These are phyloP conservation scores for Pseudognaphalium luteoalbum DNA, from an alignment of 129 eudicot genomes.

Conservation along the genomic window DNA sequence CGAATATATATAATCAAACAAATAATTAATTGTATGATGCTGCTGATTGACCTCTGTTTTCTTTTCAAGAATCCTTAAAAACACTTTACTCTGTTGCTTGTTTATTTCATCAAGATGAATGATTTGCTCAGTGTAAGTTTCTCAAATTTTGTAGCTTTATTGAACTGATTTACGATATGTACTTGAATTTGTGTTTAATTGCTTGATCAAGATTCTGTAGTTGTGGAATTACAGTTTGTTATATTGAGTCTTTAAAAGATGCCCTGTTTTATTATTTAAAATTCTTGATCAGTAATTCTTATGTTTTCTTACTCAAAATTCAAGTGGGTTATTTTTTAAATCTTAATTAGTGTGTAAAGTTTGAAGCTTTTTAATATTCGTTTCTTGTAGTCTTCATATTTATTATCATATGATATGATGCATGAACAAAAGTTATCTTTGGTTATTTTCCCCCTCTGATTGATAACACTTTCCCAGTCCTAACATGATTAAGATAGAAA, in stretches of 20 bases:
- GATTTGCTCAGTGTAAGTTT: constrained; percentile 40
- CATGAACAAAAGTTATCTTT: background rate
- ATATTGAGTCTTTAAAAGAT: background rate
- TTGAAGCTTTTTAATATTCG: background rate
- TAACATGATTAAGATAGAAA: background rate
- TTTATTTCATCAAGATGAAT: constrained; percentile 26
- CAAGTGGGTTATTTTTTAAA: background rate
- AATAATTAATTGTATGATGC: constrained; percentile 12
- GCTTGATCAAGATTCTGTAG: background rate
- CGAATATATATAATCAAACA: constrained; percentile 1
- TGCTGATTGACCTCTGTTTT: constrained; percentile 35
- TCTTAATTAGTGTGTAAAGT: background rate
- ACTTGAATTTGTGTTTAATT: background rate
- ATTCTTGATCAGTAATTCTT: constrained; percentile 15
- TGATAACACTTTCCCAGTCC: background rate
- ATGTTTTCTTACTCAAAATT: background rate
- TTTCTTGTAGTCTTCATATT: background rate
- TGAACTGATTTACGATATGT: background rate
- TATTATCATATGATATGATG: too few species aligned
- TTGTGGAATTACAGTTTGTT: background rate
- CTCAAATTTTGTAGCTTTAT: background rate
- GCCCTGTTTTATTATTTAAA: background rate
- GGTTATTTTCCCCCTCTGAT: background rate
- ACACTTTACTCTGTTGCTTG: constrained; percentile 23
- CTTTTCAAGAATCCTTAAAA: background rate